phyloP scores from a whole-genome alignment of 2,329 filamentous ascomycete genomes.

The Grosmannia penicillata region DNA sequence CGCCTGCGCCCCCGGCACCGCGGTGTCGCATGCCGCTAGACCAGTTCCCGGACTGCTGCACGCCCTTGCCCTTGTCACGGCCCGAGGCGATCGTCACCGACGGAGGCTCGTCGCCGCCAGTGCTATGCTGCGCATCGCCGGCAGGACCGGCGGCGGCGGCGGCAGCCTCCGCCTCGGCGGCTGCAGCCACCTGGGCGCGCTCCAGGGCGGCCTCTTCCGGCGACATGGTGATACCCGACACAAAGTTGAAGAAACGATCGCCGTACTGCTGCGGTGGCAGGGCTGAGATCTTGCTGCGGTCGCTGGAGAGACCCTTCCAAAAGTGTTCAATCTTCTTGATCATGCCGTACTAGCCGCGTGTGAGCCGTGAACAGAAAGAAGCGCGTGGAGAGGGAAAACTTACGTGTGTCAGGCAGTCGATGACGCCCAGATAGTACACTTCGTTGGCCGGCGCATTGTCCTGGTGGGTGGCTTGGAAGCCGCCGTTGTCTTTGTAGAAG shows the following conservation, averaged over 20 bases:
- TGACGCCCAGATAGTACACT: conserved; percentile 96
- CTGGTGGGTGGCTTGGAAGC: conserved; percentile 84
- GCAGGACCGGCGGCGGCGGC: not conserved
- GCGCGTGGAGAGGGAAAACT: conserved; percentile 27
- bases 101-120: conserved; percentile 11
- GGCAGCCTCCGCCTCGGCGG: not conserved
- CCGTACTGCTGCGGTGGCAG: conserved; percentile 84
- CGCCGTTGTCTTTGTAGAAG: conserved; percentile 90
- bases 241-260: conserved; percentile 86
- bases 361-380: not conserved
- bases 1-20: not conserved
- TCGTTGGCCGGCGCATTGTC: conserved; percentile 73
- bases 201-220: conserved; percentile 55
- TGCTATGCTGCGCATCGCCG: too few relatives aligned
- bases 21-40: conserved; percentile 19
- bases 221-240: conserved; percentile 80
- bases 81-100: conserved; percentile 43
- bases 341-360: conserved; percentile 58
- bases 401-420: conserved; percentile 94
- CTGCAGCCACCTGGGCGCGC: conserved; percentile 25
- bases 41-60: conserved; percentile 22
- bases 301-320: conserved; percentile 81
- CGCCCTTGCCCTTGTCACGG: conserved; percentile 16
- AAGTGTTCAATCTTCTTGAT: conserved; percentile 94
- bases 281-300: conserved; percentile 79